A percentile compares a stretch with the other conserved stretches of the same genome.
These are phyloP conservation scores for Gentiana dahurica DNA, from an alignment of 257 asterid species.

Conservation along the genomic window DNA sequence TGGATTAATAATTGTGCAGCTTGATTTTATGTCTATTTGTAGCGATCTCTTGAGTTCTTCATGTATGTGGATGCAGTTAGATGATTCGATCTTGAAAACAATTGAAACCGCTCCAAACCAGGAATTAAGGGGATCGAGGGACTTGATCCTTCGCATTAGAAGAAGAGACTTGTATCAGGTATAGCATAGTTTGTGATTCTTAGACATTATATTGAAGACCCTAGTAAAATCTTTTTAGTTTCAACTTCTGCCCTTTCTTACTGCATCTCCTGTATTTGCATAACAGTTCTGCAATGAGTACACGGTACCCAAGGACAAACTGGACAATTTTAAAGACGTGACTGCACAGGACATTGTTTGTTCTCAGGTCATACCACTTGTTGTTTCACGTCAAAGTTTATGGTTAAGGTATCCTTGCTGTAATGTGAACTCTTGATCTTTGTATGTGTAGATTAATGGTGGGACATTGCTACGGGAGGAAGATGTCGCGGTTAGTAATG, in stretches of 20 bases:
- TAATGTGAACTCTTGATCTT: constrained; percentile 1
- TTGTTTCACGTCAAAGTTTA: neutral
- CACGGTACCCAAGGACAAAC: constrained; percentile 70
- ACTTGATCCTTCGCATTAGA: constrained; percentile 75
- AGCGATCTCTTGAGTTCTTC: constrained; percentile 6
- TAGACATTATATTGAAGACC: neutral
- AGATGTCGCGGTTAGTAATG: constrained; percentile 82
- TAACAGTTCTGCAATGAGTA: constrained; percentile 85
- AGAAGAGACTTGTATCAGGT: constrained; percentile 89
- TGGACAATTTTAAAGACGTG: constrained; percentile 68
- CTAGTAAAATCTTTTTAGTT: neutral
- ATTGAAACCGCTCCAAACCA: constrained; percentile 76
- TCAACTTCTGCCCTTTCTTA: neutral
- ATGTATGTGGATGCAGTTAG: constrained; percentile 47
- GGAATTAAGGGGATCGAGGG: constrained; percentile 75
- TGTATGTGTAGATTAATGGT: constrained; percentile 41
- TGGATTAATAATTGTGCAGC: neutral
- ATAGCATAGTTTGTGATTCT: constrained; percentile 4
- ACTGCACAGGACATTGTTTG: constrained; percentile 84
- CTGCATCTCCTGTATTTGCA: neutral
- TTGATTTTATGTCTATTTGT: neutral
- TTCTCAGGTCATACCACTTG: constrained; percentile 52
- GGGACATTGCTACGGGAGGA: constrained; percentile 49
- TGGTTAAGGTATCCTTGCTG: constrained; percentile 1
- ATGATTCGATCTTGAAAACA: constrained; percentile 74